phyloP scores from a whole-genome alignment of 2,329 filamentous ascomycete species.

The Fusarium phyllophilum region DNA sequence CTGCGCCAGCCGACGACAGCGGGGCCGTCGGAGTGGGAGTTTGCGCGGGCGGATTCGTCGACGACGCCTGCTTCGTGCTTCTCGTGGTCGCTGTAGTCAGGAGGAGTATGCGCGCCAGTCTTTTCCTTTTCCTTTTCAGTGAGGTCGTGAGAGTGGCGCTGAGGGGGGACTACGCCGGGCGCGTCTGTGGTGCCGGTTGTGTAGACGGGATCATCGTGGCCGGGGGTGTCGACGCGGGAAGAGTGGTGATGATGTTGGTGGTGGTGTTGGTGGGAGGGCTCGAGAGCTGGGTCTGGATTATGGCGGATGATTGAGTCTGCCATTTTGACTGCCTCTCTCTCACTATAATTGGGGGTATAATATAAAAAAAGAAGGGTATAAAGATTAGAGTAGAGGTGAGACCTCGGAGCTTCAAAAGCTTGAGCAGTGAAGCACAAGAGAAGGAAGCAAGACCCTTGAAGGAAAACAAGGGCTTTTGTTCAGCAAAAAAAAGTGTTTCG shows the following conservation, averaged over 20 bases:
- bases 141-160: constrained; percentile 26
- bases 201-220: constrained; percentile 58
- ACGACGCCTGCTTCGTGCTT: constrained; percentile 50
- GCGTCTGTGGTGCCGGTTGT: constrained; percentile 55
- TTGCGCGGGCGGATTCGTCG: constrained; percentile 42
- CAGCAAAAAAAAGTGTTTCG: not conserved
- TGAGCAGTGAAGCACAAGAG: constrained; percentile 26
- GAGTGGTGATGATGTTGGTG: constrained; percentile 58
- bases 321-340: constrained; percentile 4
- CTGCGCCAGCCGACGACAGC: constrained; percentile 24
- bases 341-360: not conserved
- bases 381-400: not conserved
- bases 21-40: constrained; percentile 9
- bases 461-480: constrained; percentile 5
- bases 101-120: constrained; percentile 41
- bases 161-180: constrained; percentile 47
- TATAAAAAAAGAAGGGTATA: not conserved
- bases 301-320: constrained; percentile 30
- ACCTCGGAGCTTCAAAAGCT: constrained; percentile 23
- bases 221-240: constrained; percentile 46
- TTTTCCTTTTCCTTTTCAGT: constrained; percentile 26
- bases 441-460: constrained; percentile 6
- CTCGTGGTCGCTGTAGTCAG: constrained; percentile 54
- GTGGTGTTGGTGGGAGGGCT: constrained; percentile 54
- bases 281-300: constrained; percentile 42